phyloP scores from a whole-genome alignment of 495 filamentous ascomycete genomes.

The Penicillium canescens region DNA sequence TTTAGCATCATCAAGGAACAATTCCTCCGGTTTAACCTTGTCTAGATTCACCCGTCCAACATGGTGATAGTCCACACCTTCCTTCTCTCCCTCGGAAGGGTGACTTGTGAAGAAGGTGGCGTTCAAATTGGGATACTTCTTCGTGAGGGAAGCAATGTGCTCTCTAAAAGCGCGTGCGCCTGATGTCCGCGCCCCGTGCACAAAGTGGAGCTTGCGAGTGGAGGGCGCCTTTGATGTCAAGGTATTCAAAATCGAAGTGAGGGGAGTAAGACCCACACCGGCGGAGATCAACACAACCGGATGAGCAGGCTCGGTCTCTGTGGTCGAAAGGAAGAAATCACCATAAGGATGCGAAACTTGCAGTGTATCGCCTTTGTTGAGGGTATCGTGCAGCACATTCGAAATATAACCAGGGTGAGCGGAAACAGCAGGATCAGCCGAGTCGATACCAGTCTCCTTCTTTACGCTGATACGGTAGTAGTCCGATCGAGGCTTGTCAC shows the following conservation, averaged over 20 bases:
- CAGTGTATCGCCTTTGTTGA: constrained; percentile 58
- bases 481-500: constrained; percentile 55
- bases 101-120: constrained; percentile 39
- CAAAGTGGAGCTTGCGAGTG: constrained; percentile 54
- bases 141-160: constrained; percentile 48
- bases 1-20: constrained; percentile 52
- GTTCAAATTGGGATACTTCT: constrained; percentile 38
- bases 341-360: constrained; percentile 68
- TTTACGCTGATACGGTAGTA: constrained; percentile 74
- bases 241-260: constrained; percentile 68
- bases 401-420: constrained; percentile 64
- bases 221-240: constrained; percentile 37
- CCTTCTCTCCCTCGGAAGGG: constrained; percentile 42
- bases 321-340: constrained; percentile 63
- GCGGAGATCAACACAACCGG: constrained; percentile 68
- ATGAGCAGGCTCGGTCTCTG: constrained; percentile 20
- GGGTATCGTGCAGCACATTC: constrained; percentile 65
- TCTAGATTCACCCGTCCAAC: constrained; percentile 55
- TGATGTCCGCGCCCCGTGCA: constrained; percentile 58
- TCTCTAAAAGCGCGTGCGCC: constrained; percentile 42
- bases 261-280: constrained; percentile 68
- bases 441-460: constrained; percentile 55
- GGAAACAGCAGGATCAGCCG: constrained; percentile 39
- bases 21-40: constrained; percentile 49
- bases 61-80: constrained; percentile 57